These are phyloP conservation scores for Fusarium proliferatum DNA, from an alignment of 2,329 filamentous ascomycete genomes.

Conservation along the genomic window DNA sequence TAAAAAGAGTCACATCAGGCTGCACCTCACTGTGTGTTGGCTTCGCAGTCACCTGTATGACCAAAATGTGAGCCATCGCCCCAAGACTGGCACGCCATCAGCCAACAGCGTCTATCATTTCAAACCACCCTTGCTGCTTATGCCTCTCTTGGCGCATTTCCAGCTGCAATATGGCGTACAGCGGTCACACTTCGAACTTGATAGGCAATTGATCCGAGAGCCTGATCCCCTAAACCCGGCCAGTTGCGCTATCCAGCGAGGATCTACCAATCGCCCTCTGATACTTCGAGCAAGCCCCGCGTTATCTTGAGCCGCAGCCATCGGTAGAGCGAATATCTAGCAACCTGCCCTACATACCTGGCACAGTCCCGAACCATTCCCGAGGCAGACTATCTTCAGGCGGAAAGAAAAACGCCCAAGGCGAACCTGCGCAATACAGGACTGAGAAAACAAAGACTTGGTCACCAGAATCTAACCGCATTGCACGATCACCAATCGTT, in stretches of 20 bases:
- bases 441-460: neutral
- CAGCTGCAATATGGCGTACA: neutral
- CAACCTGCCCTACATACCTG: neutral
- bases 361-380: neutral
- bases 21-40: neutral
- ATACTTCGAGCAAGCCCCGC: neutral
- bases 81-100: neutral
- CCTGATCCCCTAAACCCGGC: neutral
- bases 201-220: neutral
- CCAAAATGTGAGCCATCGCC: neutral
- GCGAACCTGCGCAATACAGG: neutral
- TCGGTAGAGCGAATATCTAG: slow-evolving; percentile 5
- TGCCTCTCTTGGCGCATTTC: neutral
- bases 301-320: slow-evolving; percentile 5
- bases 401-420: neutral
- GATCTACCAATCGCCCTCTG: neutral
- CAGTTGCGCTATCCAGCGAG: neutral
- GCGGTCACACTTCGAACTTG: neutral
- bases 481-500: neutral
- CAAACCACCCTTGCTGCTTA: neutral
- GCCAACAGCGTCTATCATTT: neutral
- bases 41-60: neutral
- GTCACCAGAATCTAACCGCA: neutral
- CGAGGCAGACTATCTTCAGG: slow-evolving; percentile 4
- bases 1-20: neutral